A percentile compares a stretch with the other conserved stretches of the same genome.
These are phyloP conservation scores for Xylariaceae sp. DNA, from an alignment of 2,329 filamentous ascomycete genomes.

Conservation along the genomic window DNA sequence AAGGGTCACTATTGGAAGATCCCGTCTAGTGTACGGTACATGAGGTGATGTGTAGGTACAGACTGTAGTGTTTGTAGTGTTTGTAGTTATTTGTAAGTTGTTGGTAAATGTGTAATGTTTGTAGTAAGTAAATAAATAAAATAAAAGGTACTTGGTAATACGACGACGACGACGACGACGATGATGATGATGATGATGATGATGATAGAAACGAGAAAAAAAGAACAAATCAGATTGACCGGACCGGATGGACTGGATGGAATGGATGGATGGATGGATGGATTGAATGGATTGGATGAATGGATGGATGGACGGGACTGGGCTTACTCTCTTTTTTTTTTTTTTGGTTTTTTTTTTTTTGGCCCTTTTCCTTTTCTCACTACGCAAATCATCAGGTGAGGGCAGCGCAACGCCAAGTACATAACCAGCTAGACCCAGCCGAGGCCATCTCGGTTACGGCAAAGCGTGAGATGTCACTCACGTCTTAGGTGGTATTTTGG, in stretches of 20 bases:
- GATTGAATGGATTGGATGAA: neutral
- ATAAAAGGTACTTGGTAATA: too few relatives aligned
- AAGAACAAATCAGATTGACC: too few relatives aligned
- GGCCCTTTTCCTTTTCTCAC: neutral
- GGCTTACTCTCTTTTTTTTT: too few relatives aligned
- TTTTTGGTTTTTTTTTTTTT: too few relatives aligned
- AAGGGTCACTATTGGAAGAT: neutral
- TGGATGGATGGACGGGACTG: too few relatives aligned
- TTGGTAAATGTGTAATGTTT: too few relatives aligned
- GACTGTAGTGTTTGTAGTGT: neutral
- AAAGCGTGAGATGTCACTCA: conserved; percentile 11
- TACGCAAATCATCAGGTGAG: neutral
- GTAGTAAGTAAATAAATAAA: too few relatives aligned
- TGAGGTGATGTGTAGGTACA: neutral
- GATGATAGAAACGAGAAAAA: too few relatives aligned
- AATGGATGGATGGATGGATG: neutral
- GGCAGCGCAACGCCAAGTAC: neutral
- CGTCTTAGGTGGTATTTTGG: conserved; percentile 1
- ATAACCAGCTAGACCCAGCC: conserved; percentile 5
- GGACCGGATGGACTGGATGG: neutral
- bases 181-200: too few relatives aligned
- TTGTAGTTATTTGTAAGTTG: too few relatives aligned
- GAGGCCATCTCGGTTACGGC: conserved; percentile 10
- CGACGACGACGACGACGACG: too few relatives aligned
- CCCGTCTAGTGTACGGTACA: neutral